Base-by-base conservation (phyloP, 2,329 filamentous ascomycete species). In the Chaetomiaceae sp. region DNA sequence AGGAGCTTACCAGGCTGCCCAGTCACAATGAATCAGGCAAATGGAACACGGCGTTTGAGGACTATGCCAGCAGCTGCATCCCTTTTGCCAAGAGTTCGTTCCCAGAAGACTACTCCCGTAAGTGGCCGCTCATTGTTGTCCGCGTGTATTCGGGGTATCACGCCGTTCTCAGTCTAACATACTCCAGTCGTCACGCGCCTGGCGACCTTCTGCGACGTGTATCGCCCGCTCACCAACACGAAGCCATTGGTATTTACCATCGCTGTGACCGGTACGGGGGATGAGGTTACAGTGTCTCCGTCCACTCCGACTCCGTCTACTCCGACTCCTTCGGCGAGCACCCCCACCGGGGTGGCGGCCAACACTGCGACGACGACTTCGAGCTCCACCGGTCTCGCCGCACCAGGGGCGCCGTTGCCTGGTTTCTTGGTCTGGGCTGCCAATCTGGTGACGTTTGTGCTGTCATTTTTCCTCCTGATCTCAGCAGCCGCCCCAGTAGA, bases 11-110 rank as follows among this genome's bases (percentile, higher is more conserved):
- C 43, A 38, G 17, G 6, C 14, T n/a, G 4, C 4, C 19, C 27
- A 61, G 59, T 53, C 58, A 57, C 44, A 49, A 56, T 17, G 30
- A 40, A 12, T 51, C 50, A 3, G 52, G 55, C 13, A 35, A 23
- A 5, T 58, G 52, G 44, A 60, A 60, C 33, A 65, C 62, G 2
- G 44, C 41, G 0, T 53, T 65, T 12, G 57, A 66, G 41, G 51
- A 57, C 48, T 62, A 56, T 31, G 57, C 60, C 6, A 53, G 49
- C 13, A 16, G 40, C 8, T 65, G 64, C 27, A 57, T 44, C 16
- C 30, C 45, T 1, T 65, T 44, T 34, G 55, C 55, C n/a, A 43
- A 46, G 43, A 63, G 58, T 4, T 56, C 42, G 8, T 42, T 27
- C 8, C 54, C 60, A 0, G 20, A 23, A 2, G 52, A 58, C 9